These are phyloP conservation scores for Lasiodiplodia citricola DNA, from an alignment of 2,329 filamentous ascomycete genomes.

Conservation along the genomic window DNA sequence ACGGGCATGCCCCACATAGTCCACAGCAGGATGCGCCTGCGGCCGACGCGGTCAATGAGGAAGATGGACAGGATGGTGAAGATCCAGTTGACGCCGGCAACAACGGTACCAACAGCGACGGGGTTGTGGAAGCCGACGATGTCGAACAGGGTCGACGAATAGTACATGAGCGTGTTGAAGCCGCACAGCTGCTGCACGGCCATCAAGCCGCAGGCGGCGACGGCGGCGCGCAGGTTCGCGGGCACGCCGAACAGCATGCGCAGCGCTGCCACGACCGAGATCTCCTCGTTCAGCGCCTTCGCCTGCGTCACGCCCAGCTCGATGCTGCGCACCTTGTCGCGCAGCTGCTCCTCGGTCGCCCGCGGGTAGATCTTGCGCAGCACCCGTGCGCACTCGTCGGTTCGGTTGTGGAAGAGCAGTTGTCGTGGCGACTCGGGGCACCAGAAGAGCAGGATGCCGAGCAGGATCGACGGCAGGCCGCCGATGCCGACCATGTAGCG, in stretches of 20 bases:
- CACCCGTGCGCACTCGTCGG: slow-evolving; percentile 40
- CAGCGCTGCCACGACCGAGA: slow-evolving; percentile 33
- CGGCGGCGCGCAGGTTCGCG: slow-evolving; percentile 44
- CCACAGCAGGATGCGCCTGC: slow-evolving; percentile 68
- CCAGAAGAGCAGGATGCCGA: slow-evolving; percentile 39
- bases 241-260: slow-evolving; percentile 45
- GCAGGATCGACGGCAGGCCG: slow-evolving; percentile 43
- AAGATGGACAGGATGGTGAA: slow-evolving; percentile 78
- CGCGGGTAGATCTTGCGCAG: slow-evolving; percentile 44
- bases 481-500: slow-evolving; percentile 44
- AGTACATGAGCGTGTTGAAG: slow-evolving; percentile 88
- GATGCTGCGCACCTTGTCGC: slow-evolving; percentile 30
- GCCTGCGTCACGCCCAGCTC: slow-evolving; percentile 43
- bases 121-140: slow-evolving; percentile 79
- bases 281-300: slow-evolving; percentile 42
- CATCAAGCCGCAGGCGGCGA: slow-evolving; percentile 46
- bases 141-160: slow-evolving; percentile 44
- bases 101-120: slow-evolving; percentile 77
- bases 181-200: slow-evolving; percentile 63
- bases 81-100: slow-evolving; percentile 82
- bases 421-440: slow-evolving; percentile 46
- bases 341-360: slow-evolving; percentile 22
- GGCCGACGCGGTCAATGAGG: slow-evolving; percentile 78
- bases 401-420: slow-evolving; percentile 45
- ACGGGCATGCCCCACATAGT: slow-evolving; percentile 66